Evolutionary conservation across 2,329 filamentous ascomycete genomes (phyloP).

Genomic region (Fusarium denticulatum): DNA sequence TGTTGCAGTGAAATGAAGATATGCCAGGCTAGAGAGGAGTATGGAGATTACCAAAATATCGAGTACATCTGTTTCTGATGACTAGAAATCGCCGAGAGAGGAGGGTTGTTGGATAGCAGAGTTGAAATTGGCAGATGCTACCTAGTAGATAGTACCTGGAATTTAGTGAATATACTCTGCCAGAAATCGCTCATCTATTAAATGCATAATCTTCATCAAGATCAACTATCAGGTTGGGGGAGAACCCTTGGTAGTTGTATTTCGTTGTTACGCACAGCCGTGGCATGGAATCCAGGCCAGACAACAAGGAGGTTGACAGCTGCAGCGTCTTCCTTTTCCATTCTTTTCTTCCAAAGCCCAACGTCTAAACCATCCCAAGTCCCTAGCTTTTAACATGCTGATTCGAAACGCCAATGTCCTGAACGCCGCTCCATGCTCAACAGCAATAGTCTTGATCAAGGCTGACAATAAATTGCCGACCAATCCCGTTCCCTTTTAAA

Average conservation of each 20-base stretch:
- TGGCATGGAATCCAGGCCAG: slow-evolving; percentile 24
- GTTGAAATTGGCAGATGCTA: background rate
- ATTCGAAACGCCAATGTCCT: slow-evolving; percentile 44
- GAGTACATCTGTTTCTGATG: background rate
- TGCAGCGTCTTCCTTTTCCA: slow-evolving; percentile 31
- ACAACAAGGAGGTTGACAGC: slow-evolving; percentile 28
- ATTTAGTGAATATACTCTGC: background rate
- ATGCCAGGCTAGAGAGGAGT: background rate
- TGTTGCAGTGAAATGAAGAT: background rate
- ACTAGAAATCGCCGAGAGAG: background rate
- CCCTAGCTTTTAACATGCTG: slow-evolving; percentile 39
- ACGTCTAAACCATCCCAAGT: slow-evolving; percentile 28
- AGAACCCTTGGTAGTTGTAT: background rate
- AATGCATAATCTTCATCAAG: slow-evolving; percentile 31
- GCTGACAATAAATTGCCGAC: slow-evolving; percentile 7
- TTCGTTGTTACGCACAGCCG: slow-evolving; percentile 3
- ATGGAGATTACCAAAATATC: background rate
- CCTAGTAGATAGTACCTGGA: background rate
- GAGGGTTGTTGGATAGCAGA: background rate
- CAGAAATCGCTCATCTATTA: slow-evolving; percentile 1
- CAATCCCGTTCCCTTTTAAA: slow-evolving; percentile 1
- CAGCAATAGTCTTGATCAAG: slow-evolving; percentile 21
- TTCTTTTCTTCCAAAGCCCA: slow-evolving; percentile 30
- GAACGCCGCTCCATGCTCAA: slow-evolving; percentile 45
- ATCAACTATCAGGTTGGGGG: slow-evolving; percentile 30